Conservation (phyloP, 1,139 yeast genomes). For the Candida glucosophila region DNA sequence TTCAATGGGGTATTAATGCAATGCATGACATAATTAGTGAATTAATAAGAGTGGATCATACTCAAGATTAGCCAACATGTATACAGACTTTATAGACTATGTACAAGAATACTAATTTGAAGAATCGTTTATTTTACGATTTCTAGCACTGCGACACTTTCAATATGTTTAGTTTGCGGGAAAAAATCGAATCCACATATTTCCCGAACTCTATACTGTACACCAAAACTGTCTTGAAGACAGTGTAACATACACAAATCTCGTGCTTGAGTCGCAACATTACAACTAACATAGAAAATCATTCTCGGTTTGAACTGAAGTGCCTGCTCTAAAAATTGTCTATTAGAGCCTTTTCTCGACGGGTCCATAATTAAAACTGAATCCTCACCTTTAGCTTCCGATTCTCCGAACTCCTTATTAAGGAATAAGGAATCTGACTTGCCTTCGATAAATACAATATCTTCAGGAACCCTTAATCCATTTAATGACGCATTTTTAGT, state of each 20-base stretch:
- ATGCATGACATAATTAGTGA: conserved; percentile 37
- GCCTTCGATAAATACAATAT: conserved; percentile 29
- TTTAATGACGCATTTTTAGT: conserved; percentile 32
- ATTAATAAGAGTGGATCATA: background rate
- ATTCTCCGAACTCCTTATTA: conserved; percentile 14
- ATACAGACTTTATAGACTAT: background rate
- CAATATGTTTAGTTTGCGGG: conserved; percentile 43
- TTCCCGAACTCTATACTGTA: conserved; percentile 20
- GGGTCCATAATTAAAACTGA: conserved; percentile 39
- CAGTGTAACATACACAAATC: conserved; percentile 24
- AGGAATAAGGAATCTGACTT: conserved; percentile 28
- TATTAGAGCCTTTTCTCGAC: conserved; percentile 35
- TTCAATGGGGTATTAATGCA: conserved; percentile 63
- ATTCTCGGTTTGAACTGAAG: conserved; percentile 28
- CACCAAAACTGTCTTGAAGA: conserved; percentile 11
- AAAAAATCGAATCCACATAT: conserved; percentile 39
- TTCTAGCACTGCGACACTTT: conserved; percentile 32
- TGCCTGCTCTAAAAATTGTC: conserved; percentile 25
- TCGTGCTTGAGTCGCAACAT: conserved; percentile 40
- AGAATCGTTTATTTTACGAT: conserved; percentile 3
- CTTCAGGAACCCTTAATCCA: conserved; percentile 20
- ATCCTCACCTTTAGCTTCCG: conserved; percentile 21
- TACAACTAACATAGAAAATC: conserved; percentile 36
- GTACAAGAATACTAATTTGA: background rate
- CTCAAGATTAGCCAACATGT: background rate